Percentiles rank a stretch among this genome's conserved stretches.
Evolutionary conservation across 1,284 basidiomycete genomes (phyloP).

Genomic region (Entoloma clypeatum): DNA sequence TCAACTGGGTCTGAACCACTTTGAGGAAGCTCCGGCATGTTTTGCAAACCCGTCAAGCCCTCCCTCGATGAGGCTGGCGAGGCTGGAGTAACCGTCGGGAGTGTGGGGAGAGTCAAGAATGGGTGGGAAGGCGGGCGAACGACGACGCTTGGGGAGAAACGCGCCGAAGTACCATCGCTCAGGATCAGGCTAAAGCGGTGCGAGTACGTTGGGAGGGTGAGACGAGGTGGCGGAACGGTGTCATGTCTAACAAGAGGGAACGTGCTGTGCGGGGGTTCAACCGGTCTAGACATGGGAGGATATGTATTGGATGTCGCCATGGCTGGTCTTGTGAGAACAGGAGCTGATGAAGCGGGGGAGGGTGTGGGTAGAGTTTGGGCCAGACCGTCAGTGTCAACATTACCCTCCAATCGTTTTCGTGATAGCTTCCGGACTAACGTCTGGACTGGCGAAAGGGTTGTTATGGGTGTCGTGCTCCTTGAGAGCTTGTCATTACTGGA

Average conservation of each 20-base stretch:
- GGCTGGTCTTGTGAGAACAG: background rate
- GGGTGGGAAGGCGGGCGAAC: slow-evolving; percentile 48
- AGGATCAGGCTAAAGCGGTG: slow-evolving; percentile 25
- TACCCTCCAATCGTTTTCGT: no score
- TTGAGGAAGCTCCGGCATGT: slow-evolving; percentile 34
- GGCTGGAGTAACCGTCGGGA: slow-evolving; percentile 27
- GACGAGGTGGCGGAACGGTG: slow-evolving; percentile 17
- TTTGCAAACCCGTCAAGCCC: slow-evolving; percentile 24
- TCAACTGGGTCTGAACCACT: slow-evolving; percentile 21
- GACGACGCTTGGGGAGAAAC: slow-evolving; percentile 49
- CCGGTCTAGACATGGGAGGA: no score
- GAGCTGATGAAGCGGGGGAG: slow-evolving; percentile 5
- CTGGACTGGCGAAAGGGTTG: no score
- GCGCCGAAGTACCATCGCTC: slow-evolving; percentile 30
- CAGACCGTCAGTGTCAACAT: background rate
- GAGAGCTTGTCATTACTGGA: no score
- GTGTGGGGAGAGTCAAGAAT: slow-evolving; percentile 45
- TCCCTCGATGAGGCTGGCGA: slow-evolving; percentile 10
- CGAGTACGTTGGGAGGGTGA: slow-evolving; percentile 19
- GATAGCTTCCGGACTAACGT: no score
- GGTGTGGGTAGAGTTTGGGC: background rate
- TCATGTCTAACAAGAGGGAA: slow-evolving; percentile 9
- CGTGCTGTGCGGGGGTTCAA: no score
- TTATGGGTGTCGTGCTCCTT: no score
- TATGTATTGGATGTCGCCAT: background rate